Base-by-base conservation (phyloP, 129 eudicot species). In the Lactuca saligna region DNA sequence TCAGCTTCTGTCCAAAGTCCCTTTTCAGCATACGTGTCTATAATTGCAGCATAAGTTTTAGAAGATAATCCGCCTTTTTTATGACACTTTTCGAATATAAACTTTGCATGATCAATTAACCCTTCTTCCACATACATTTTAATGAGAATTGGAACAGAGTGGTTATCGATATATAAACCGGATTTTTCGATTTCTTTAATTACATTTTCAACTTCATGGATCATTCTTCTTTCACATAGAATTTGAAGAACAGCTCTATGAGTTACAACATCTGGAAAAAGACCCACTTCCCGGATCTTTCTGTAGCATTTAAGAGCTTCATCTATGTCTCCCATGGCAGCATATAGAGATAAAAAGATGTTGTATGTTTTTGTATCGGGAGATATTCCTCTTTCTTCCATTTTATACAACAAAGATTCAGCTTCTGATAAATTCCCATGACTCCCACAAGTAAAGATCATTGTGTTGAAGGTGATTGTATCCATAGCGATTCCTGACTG, bases 1-100 rank as follows among this genome's bases (percentile, higher is more conserved):
- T 90, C 97, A 0, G 97, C 97, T 75, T 91, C 97, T 62, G 86
- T 82, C 94, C 97, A 91, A 57, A 88, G 88, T 16, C 96, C 98
- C 61, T 82, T 79, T 12, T 90, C 91, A 32, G 95, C 95, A 81
- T 82, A 90, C 3, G 79, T 82, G 75, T 90, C 91, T 2, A 87
- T 78, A 68, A 90, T 72, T 7, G 87, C 89, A 53, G 91, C 91
- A 69, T 77, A 82, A 3, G 73, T 78, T 73, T 46, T 84, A 2
- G 91, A 81, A 3, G 87, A 74, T 74, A 91, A 77, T 25, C 78
- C 78, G 33, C 80, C 82, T 16, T 67, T 57, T 35, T 69, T 75
- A 17, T 65, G 77, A 46, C 75, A 78, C 72, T 78, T 91, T 68
- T 82, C 80, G 8, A 88, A 79, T 63, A 86, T 17, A 46, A 54